Conservation (phyloP, 2,329 filamentous ascomycete genomes). For the Colletotrichum sp. region DNA sequence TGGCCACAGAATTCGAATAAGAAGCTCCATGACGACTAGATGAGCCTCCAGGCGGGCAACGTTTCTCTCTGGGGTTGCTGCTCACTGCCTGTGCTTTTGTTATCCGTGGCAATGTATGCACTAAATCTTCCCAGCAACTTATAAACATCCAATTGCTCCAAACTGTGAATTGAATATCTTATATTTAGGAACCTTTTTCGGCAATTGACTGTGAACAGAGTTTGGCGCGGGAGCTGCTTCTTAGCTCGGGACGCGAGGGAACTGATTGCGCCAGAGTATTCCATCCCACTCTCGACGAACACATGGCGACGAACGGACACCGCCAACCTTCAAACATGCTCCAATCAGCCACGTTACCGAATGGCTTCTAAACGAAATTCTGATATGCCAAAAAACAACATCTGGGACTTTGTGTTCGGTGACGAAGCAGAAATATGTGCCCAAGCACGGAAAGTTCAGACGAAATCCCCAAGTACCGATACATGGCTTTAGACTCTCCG, state of each 20-base stretch:
- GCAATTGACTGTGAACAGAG: neutral
- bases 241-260: neutral
- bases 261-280: neutral
- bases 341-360: neutral
- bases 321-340: neutral
- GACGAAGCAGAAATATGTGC: neutral
- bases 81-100: neutral
- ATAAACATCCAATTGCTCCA: neutral
- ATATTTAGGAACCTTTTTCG: neutral
- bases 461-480: neutral
- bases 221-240: neutral
- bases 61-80: neutral
- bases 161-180: neutral
- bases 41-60: neutral
- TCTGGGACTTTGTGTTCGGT: neutral
- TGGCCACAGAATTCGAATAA: neutral
- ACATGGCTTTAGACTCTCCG: neutral
- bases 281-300: neutral
- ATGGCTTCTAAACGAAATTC: neutral
- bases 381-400: neutral
- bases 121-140: neutral
- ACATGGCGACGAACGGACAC: neutral
- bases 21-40: neutral
- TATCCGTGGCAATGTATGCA: neutral
- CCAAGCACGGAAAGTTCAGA: conserved; percentile 6